A percentile compares a stretch with the other conserved stretches of the same genome.
These are phyloP conservation scores for Ustilago loliicola DNA, from an alignment of 1,284 basidiomycete species.

Conservation along the genomic window DNA sequence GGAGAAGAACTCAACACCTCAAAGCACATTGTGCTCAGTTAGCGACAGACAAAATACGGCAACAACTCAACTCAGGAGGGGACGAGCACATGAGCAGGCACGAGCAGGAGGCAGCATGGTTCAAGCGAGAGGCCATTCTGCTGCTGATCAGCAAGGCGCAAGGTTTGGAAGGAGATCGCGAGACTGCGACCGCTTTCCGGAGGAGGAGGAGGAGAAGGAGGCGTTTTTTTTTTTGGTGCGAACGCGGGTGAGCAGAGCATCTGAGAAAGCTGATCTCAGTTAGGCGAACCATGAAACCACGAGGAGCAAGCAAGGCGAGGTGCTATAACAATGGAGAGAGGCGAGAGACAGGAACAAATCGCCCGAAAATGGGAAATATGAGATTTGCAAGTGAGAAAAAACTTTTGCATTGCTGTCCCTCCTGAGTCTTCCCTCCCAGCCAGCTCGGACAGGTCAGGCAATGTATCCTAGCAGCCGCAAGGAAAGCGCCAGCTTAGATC, in stretches of 20 bases:
- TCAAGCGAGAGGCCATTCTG: no score
- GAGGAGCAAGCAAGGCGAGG: conserved; percentile 9
- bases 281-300: conserved; percentile 18
- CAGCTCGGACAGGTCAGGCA: neutral
- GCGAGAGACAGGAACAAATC: conserved; percentile 6
- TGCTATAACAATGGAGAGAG: no score
- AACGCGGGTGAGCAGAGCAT: neutral
- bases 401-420: neutral
- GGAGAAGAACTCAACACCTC: neutral
- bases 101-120: neutral
- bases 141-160: conserved; percentile 3
- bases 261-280: conserved; percentile 6
- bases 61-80: neutral
- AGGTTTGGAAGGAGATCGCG: neutral
- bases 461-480: neutral
- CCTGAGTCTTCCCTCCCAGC: neutral
- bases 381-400: conserved; percentile 1
- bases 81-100: conserved; percentile 4
- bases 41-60: neutral
- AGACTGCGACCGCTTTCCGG: neutral
- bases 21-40: neutral
- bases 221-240: no score
- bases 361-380: neutral
- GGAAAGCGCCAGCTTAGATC: neutral
- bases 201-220: neutral